phyloP scores from a whole-genome alignment of 345 rosid species.

The Mercurialis annua region DNA sequence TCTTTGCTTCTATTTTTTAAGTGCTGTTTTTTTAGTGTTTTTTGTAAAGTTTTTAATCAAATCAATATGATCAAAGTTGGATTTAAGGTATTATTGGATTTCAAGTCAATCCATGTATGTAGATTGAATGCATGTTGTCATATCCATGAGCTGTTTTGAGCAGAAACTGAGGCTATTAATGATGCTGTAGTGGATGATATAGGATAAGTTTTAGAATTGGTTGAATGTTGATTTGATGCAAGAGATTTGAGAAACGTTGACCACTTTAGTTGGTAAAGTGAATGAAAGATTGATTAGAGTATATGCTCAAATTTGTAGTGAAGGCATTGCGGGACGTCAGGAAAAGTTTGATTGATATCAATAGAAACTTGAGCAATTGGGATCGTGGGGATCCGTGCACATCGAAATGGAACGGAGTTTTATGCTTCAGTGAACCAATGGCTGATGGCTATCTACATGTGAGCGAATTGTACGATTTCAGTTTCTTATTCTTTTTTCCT shows the following conservation, averaged over 20 bases:
- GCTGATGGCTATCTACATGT: constrained; percentile 81
- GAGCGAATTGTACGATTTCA: constrained; percentile 54
- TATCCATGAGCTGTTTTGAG: neutral
- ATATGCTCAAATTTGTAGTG: constrained; percentile 40
- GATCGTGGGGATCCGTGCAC: constrained; percentile 74
- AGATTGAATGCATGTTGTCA: neutral
- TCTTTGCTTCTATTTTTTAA: too few species aligned
- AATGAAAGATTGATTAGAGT: neutral
- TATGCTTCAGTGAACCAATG: constrained; percentile 50
- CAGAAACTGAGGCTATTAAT: neutral
- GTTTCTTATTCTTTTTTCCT: neutral
- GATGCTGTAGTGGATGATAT: constrained; percentile 4
- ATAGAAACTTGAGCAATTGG: constrained; percentile 69
- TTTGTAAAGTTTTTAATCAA: too few species aligned
- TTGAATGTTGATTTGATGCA: neutral
- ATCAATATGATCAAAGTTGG: neutral
- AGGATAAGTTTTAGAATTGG: neutral
- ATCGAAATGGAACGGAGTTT: constrained; percentile 88
- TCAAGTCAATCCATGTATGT: neutral
- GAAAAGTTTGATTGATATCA: constrained; percentile 53
- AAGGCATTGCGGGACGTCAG: constrained; percentile 55
- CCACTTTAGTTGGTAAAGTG: neutral
- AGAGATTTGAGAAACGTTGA: neutral
- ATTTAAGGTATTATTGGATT: neutral
- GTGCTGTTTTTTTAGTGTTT: too few species aligned